Base-by-base conservation (phyloP, 2,329 filamentous ascomycete genomes). In the Hortaea sp. region DNA sequence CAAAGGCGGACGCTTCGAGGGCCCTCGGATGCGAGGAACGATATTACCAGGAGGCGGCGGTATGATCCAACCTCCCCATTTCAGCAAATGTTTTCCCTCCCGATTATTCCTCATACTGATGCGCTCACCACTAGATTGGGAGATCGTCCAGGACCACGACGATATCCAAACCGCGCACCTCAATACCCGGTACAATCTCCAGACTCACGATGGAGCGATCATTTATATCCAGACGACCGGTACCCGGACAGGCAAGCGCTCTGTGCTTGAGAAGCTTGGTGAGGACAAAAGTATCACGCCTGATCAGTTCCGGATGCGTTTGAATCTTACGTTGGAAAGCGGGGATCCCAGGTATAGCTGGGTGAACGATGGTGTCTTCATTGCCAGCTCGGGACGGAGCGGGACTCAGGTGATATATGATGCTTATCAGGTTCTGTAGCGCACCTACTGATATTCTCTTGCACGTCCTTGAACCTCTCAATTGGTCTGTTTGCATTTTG, bases 191-290 rank as follows among this genome's bases (percentile, higher is more conserved):
- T 59, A 59, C 43, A 60, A 59, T 27, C 45, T 60, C 38, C 35
- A 54, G 5, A 57, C 55, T 6, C 58, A 62, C 41, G 56, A 63
- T 40, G 54, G 53, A 3, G 56, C 58, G 1, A 52, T 38, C 6
- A 53, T 62, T 7, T 57, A 56, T 40, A 38, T 63, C 20, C 56
- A 53, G 39, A 62, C 56, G 7, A 61, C 55, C 7, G 58, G 58
- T 7, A 62, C 55, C 3, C 41, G 55, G 13, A 62, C 55, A 7
- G 57, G 59, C 5, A 46, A 47, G 41, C 54, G 52, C 30, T 32
- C 44, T 2, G 49, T 60, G 0, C 40, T 58, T 31, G 49, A 58
- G 47, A 57, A 53, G 29, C 41, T 61, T 11, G 54, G 55, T 11
- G 52, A 59, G 20, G 53, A 54, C 39, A 51, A 47, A 3, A 53